Percentiles rank a stretch among this genome's conserved stretches.
phyloP scores from a whole-genome alignment of 23 red algal species.

The Agarophyton chilense region DNA sequence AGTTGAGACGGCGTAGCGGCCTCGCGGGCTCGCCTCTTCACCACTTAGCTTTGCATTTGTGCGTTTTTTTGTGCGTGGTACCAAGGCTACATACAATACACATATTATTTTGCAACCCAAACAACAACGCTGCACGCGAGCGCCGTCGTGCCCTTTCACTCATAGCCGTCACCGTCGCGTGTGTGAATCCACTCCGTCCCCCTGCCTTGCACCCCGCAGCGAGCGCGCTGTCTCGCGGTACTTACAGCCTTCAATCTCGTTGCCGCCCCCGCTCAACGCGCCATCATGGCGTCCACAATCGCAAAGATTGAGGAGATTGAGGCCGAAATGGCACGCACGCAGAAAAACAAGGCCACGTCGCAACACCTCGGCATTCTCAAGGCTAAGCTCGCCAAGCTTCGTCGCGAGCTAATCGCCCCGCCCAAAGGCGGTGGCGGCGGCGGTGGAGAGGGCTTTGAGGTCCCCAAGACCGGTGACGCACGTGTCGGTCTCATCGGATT shows the following conservation, averaged over 20 bases:
- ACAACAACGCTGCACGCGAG: too few species aligned
- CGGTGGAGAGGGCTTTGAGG: constrained; percentile 96
- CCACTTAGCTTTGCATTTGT: too few species aligned
- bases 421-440: constrained; percentile 70
- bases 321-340: constrained; percentile 91
- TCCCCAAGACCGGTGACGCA: constrained; percentile 95
- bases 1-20: too few species aligned
- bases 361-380: constrained; percentile 92
- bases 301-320: constrained; percentile 96
- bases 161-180: neutral
- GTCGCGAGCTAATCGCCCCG: constrained; percentile 87
- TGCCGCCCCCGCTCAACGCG: neutral
- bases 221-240: too few species aligned
- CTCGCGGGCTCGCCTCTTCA: too few species aligned
- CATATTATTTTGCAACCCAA: too few species aligned
- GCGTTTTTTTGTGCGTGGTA: too few species aligned
- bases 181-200: neutral
- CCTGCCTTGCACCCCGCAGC: neutral
- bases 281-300: constrained; percentile 57
- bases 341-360: constrained; percentile 99
- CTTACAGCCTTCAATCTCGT: neutral
- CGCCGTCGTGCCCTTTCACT: too few species aligned
- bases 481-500: constrained; percentile 94
- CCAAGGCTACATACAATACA: too few species aligned
- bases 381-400: constrained; percentile 95